Conservation (phyloP, 495 filamentous ascomycete genomes). For the Penicillium arizonense region DNA sequence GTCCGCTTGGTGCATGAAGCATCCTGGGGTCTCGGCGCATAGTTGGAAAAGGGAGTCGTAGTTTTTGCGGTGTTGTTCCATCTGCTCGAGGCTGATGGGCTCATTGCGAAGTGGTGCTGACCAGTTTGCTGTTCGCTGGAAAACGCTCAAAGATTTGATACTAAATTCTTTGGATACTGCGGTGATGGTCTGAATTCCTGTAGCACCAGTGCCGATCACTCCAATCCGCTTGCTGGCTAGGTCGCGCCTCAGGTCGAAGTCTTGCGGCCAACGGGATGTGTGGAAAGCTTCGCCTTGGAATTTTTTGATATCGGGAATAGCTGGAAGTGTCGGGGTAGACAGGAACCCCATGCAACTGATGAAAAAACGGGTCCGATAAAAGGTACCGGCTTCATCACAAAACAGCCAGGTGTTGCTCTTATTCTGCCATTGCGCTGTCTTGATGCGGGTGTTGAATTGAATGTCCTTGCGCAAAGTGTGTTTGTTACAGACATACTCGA, state of each 20-base stretch:
- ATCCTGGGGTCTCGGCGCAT: conserved; percentile 42
- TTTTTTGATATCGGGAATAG: conserved; percentile 20
- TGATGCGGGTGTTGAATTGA: conserved; percentile 26
- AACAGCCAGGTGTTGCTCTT: conserved; percentile 17
- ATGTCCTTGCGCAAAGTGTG: conserved; percentile 24
- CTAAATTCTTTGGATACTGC: conserved; percentile 20
- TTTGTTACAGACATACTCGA: conserved; percentile 24
- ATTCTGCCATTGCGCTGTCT: conserved; percentile 16
- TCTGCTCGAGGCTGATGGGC: conserved; percentile 40
- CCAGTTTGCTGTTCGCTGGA: conserved; percentile 51
- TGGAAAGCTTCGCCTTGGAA: conserved; percentile 35
- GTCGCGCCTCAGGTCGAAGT: conserved; percentile 26
- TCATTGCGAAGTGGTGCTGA: conserved; percentile 40
- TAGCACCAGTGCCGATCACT: conserved; percentile 51
- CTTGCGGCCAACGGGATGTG: conserved; percentile 40
- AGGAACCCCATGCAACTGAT: conserved; percentile 22
- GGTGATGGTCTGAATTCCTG: conserved; percentile 45
- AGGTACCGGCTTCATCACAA: conserved; percentile 5
- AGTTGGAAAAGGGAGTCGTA: conserved; percentile 42
- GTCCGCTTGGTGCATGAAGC: conserved; percentile 40
- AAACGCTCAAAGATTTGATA: conserved; percentile 36
- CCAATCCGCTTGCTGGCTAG: conserved; percentile 43
- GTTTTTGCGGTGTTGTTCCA: conserved; percentile 37
- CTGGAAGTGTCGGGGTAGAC: conserved; percentile 31
- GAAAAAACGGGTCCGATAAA: conserved; percentile 15